Evolutionary conservation across 78 protist genomes (phyloP).

Genomic region (Tieghemostelium lacteum): DNA sequence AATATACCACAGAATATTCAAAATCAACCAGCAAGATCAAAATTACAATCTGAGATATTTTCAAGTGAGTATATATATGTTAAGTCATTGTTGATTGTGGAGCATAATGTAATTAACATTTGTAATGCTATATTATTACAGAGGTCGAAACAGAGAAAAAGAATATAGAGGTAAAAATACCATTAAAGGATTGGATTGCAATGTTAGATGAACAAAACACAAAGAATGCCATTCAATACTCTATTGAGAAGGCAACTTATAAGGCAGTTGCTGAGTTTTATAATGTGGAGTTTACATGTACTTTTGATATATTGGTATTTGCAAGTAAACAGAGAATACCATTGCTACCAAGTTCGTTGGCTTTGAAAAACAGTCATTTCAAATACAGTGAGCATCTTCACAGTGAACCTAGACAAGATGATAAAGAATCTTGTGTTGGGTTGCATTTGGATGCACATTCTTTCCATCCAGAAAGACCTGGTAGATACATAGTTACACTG

Average conservation of each 20-base stretch:
- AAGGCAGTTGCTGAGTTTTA: conserved; percentile 15
- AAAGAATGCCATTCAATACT: not conserved
- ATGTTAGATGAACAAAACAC: not conserved
- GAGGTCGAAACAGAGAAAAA: no score
- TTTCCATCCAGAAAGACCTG: conserved; percentile 38
- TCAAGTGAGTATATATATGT: no score
- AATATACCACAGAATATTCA: no score
- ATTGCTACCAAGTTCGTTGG: conserved; percentile 45
- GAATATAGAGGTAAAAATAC: conserved; percentile 9
- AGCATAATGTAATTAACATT: no score
- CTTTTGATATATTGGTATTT: conserved; percentile 47
- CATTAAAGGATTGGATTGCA: conserved; percentile 52
- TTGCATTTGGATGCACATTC: conserved; percentile 24
- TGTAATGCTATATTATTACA: no score
- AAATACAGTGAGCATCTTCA: not conserved
- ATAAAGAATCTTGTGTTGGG: conserved; percentile 54
- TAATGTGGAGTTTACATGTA: conserved; percentile 25
- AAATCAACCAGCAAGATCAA: no score
- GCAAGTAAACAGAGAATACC: conserved; percentile 8
- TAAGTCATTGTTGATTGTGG: no score
- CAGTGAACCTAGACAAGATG: not conserved
- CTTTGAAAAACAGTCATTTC: not conserved
- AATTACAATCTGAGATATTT: no score
- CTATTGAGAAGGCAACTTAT: conserved; percentile 45
- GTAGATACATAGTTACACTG: conserved; percentile 12